Base-by-base conservation (phyloP, 345 rosid genomes). In the Eucalyptus polybractea region DNA sequence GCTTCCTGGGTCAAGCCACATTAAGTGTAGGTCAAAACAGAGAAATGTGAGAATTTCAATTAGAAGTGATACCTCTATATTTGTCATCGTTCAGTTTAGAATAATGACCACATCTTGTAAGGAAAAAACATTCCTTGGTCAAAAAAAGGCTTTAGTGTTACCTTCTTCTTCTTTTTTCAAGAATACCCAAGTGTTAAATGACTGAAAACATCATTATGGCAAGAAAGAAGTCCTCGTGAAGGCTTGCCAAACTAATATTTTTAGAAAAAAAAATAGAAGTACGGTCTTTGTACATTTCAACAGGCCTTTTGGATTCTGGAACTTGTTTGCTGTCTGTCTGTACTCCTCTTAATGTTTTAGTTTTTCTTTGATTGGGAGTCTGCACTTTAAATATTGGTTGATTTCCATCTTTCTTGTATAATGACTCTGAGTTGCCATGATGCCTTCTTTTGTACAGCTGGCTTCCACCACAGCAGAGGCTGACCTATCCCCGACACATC, bases 401-500 rank as follows among this genome's bases (percentile, higher is more conserved):
- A 19, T 54, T 83, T 56, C 42, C 49, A 33, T 85, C 87, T 85
- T 89, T 83, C 45, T 49, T 76, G 40, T 62, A 44, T 69, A 51
- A 53, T 37, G 33, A 15, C 45, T 85, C 86, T 2, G 88, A 60
- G 88, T 37, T 44, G 37, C 87, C 56, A 25, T 24, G 65, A 42
- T 86, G 29, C 87, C 88, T 81, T 90, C 3, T 87, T 88, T 19
- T 44, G 25, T 22, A 27, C 90, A 91, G 93, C 19, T 49, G 22
- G 93, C 93, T 62, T 89, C 92, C 29, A 85, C 90, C 51, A 56
- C 91, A 31, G 93, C 93, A 44, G 93, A 91, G 89, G 91, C 92
- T 62, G 92, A 92, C 56, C 86, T 92, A 87, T 87, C 91, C 80
- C 91, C 93, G 4, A 92, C 92, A 4, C 93, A 92, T 89, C 93